Conservation (phyloP, 164 flowering plant genomes). For the Umbilicus rupestris region DNA sequence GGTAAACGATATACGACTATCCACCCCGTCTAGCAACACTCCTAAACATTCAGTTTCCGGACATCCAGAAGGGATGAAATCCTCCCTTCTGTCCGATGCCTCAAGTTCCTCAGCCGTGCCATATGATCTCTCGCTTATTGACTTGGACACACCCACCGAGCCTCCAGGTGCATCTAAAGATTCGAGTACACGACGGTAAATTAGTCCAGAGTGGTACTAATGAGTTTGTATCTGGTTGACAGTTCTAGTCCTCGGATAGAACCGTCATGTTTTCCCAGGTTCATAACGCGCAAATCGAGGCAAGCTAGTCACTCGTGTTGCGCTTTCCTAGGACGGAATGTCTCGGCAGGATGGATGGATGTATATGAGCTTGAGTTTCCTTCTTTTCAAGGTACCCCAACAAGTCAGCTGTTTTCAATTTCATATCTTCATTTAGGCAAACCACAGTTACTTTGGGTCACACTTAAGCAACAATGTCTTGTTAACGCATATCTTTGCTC, state of each 20-base stretch:
- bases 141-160: constrained; percentile 51
- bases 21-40: constrained; percentile 44
- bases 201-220: background rate
- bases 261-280: background rate
- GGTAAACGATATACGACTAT: constrained; percentile 55
- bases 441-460: too few species aligned
- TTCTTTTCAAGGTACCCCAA: too few species aligned
- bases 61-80: constrained; percentile 44
- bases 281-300: background rate
- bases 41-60: constrained; percentile 30
- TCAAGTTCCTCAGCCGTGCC: constrained; percentile 33
- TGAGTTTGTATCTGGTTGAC: background rate
- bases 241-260: background rate
- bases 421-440: too few species aligned
- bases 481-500: too few species aligned
- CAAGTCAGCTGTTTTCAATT: too few species aligned
- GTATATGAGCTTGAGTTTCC: too few species aligned
- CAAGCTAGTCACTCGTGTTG: too few species aligned
- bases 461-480: too few species aligned
- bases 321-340: too few species aligned
- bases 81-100: constrained; percentile 57
- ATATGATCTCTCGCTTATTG: constrained; percentile 64
- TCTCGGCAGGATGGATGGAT: too few species aligned
- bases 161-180: constrained; percentile 31
- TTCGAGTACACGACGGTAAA: constrained; percentile 18